Conservation (phyloP, 192 early-diverging fungal species). For the Podila epigama region DNA sequence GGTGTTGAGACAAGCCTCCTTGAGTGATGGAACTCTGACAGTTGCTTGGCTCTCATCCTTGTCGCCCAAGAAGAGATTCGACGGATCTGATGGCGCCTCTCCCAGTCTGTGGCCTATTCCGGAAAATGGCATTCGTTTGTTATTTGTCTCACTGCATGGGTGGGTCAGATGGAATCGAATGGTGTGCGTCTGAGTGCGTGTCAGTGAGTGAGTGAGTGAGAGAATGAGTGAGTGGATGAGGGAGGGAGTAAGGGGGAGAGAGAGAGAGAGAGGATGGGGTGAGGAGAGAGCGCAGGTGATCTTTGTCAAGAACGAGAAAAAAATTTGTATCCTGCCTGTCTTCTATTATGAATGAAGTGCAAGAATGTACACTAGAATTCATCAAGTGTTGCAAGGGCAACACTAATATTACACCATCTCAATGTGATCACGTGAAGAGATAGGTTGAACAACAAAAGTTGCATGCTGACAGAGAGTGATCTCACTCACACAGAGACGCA, state of each 20-base stretch:
- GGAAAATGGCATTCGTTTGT: slow-evolving; percentile 23
- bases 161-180: neutral
- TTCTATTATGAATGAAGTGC: neutral
- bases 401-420: too few relatives aligned
- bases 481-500: too few relatives aligned
- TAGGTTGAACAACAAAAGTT: too few relatives aligned
- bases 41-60: neutral
- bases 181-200: neutral
- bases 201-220: neutral
- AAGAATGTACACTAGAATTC: slow-evolving; percentile 2
- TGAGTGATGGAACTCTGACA: slow-evolving; percentile 18
- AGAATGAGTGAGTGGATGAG: neutral
- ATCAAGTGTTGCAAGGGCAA: too few relatives aligned
- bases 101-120: slow-evolving; percentile 28
- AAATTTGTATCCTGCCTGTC: neutral
- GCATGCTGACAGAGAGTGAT: too few relatives aligned
- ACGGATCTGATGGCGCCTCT: slow-evolving; percentile 7
- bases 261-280: neutral
- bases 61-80: neutral
- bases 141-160: neutral
- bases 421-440: too few relatives aligned
- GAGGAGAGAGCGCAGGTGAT: neutral
- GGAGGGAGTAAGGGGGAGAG: neutral
- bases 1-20: slow-evolving; percentile 26
- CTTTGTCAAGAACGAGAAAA: neutral